Evolutionary conservation across 2,329 filamentous ascomycete genomes (phyloP).

Genomic region (Venturia nashicola): DNA sequence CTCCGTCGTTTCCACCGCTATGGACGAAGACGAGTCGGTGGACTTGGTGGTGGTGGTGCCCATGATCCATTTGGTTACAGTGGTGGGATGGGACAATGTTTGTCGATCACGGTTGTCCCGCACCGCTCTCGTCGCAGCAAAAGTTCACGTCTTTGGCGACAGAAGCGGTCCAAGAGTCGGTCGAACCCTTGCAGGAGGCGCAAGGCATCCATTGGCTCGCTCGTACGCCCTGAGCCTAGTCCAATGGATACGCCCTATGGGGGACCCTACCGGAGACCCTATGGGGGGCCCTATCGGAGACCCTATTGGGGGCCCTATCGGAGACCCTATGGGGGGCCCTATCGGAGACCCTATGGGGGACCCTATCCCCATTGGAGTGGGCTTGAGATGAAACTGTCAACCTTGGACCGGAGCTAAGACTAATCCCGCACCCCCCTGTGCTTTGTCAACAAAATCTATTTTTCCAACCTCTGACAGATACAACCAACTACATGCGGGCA

Average conservation of each 20-base stretch:
- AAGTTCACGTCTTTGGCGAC: background rate
- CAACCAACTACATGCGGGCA: background rate
- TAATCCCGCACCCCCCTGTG: background rate
- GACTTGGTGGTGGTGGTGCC: background rate
- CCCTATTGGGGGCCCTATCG: no score
- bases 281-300: no score
- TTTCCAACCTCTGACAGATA: background rate
- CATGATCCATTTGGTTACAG: slow-evolving; percentile 1
- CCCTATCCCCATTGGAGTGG: no score
- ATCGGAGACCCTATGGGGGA: no score
- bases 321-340: no score
- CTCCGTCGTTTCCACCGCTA: background rate
- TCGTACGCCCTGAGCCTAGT: background rate
- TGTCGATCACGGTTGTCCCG: background rate
- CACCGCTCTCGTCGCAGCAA: background rate
- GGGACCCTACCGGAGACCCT: no score
- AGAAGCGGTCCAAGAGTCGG: background rate
- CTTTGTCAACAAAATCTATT: background rate
- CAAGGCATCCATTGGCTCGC: background rate
- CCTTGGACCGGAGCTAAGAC: no score
- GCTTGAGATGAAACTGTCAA: background rate
- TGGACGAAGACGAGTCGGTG: background rate
- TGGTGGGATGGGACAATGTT: background rate
- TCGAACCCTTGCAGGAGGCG: background rate
- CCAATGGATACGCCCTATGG: no score